phyloP scores from a whole-genome alignment of 441 rosid genomes.

The Gossypium schwendimanii region DNA sequence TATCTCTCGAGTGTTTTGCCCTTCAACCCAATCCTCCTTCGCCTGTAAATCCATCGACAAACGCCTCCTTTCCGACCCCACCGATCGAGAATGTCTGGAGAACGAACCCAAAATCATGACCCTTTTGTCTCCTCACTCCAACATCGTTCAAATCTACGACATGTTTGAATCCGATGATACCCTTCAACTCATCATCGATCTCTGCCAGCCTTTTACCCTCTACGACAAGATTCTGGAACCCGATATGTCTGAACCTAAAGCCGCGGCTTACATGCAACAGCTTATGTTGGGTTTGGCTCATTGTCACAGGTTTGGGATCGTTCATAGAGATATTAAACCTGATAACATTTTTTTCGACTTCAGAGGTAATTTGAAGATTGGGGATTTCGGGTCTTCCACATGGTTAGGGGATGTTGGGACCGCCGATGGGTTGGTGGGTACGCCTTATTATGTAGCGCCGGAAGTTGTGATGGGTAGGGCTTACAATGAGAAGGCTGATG shows the following conservation, averaged over 20 bases:
- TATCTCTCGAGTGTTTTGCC: constrained; percentile 59
- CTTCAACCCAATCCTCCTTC: constrained; percentile 36
- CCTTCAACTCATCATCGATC: constrained; percentile 56
- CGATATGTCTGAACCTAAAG: constrained; percentile 28
- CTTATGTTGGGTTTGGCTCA: constrained; percentile 44
- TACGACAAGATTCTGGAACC: constrained; percentile 37
- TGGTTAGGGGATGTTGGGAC: constrained; percentile 37
- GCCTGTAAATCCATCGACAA: constrained; percentile 71
- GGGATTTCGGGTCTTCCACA: constrained; percentile 64
- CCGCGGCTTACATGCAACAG: constrained; percentile 34
- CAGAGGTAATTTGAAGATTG: constrained; percentile 28
- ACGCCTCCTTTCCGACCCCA: constrained; percentile 43
- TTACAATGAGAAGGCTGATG: constrained; percentile 54
- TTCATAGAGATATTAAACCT: constrained; percentile 59
- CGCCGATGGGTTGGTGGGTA: constrained; percentile 47
- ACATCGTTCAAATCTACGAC: constrained; percentile 60
- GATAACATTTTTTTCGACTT: constrained; percentile 48
- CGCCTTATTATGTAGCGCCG: constrained; percentile 67
- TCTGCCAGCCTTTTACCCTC: constrained; percentile 52
- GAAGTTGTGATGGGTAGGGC: constrained; percentile 59
- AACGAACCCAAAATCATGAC: constrained; percentile 72
- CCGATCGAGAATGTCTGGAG: constrained; percentile 65
- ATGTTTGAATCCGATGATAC: constrained; percentile 49
- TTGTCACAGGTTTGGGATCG: constrained; percentile 43
- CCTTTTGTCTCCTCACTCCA: constrained; percentile 55